Evolutionary conservation across 768 basidiomycete species (phyloP).

Genomic region (Collybia nuda): DNA sequence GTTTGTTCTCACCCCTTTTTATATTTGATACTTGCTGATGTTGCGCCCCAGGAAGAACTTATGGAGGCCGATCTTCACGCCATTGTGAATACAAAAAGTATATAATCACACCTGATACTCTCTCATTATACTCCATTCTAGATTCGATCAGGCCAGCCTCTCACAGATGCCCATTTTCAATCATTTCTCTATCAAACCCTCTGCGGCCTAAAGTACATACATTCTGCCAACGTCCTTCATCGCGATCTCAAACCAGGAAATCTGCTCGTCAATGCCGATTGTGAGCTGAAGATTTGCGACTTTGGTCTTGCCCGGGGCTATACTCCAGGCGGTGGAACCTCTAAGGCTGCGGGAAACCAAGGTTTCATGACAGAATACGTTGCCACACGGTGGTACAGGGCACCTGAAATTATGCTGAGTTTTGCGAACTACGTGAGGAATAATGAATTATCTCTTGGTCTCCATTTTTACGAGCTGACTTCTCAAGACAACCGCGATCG

Average conservation of each 20-base stretch:
- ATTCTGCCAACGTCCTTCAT: conserved; percentile 96
- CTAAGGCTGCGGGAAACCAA: conserved; percentile 73
- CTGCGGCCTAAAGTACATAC: conserved; percentile 97
- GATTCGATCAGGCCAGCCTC: conserved; percentile 86
- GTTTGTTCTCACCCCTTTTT: conserved; percentile 39
- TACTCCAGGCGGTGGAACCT: conserved; percentile 78
- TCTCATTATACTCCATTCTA: conserved; percentile 18
- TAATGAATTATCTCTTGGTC: neutral
- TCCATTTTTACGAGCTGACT: conserved; percentile 12
- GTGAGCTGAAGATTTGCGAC: conserved; percentile 98
- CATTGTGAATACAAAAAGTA: conserved; percentile 58
- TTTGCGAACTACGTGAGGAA: conserved; percentile 86
- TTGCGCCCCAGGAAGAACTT: conserved; percentile 78
- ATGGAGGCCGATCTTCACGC: conserved; percentile 99
- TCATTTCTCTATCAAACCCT: conserved; percentile 98
- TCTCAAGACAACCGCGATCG: conserved; percentile 82
- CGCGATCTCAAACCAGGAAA: conserved; percentile 96
- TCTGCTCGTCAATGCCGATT: conserved; percentile 96
- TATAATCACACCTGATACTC: neutral
- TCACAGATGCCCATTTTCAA: conserved; percentile 91
- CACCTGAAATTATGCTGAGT: conserved; percentile 98
- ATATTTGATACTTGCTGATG: conserved; percentile 2
- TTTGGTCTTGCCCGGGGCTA: conserved; percentile 96
- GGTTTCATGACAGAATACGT: conserved; percentile 99
- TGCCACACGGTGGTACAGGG: conserved; percentile 98